Evolutionary conservation across 805 yeast species (phyloP).

Genomic region (Diddensiella transvaalensis): DNA sequence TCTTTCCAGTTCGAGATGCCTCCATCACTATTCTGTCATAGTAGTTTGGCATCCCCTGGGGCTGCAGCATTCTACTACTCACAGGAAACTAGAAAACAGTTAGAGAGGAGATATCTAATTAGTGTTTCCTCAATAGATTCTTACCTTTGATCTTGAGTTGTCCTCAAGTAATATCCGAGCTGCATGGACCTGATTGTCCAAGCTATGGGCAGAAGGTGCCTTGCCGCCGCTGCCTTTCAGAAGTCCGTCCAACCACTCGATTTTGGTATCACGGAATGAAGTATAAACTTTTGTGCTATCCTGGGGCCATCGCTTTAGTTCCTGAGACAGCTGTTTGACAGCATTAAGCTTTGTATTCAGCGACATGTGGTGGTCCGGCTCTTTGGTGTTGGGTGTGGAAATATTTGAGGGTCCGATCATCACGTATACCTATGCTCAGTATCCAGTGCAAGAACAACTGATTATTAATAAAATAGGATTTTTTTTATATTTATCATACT

Average conservation of each 20-base stretch:
- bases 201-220: slow-evolving; percentile 26
- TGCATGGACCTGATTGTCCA: slow-evolving; percentile 26
- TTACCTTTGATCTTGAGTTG: slow-evolving; percentile 17
- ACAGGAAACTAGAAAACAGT: slow-evolving; percentile 24
- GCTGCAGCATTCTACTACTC: slow-evolving; percentile 57
- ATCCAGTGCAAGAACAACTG: no score
- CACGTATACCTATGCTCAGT: no score
- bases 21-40: slow-evolving; percentile 69
- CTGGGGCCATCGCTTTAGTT: slow-evolving; percentile 32
- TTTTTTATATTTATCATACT: no score
- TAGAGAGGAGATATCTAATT: not conserved
- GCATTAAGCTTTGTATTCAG: slow-evolving; percentile 17
- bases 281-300: slow-evolving; percentile 46
- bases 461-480: no score
- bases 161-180: slow-evolving; percentile 23
- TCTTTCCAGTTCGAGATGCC: slow-evolving; percentile 67
- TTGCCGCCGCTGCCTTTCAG: slow-evolving; percentile 18
- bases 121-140: slow-evolving; percentile 6
- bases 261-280: slow-evolving; percentile 46
- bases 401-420: no score
- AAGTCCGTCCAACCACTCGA: slow-evolving; percentile 37
- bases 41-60: slow-evolving; percentile 83
- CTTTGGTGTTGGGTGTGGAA: no score
- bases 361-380: slow-evolving; percentile 18
- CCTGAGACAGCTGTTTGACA: slow-evolving; percentile 25